phyloP scores from a whole-genome alignment of 208 protist species.

The Borovskyia barvae region DNA sequence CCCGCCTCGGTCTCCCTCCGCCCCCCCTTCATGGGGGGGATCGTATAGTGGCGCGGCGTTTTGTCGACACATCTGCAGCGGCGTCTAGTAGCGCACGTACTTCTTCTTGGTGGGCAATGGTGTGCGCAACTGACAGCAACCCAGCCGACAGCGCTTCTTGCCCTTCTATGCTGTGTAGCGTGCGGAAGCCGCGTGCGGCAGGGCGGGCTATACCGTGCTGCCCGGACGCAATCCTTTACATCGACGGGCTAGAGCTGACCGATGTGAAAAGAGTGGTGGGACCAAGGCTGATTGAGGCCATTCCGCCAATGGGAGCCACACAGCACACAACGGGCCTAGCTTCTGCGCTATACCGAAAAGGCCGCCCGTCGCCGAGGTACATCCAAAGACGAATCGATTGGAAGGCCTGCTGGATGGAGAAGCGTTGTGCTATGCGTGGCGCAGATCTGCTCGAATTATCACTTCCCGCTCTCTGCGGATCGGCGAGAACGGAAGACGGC shows the following conservation, averaged over 20 bases:
- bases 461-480: conserved; percentile 2
- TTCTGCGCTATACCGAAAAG: not conserved
- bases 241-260: conserved; percentile 54
- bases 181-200: too few relatives aligned
- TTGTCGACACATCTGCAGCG: not conserved
- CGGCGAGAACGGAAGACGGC: not conserved
- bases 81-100: not conserved
- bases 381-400: conserved; percentile 11
- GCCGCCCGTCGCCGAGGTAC: conserved; percentile 21
- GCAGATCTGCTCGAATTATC: conserved; percentile 61
- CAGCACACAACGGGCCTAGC: conserved; percentile 2
- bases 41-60: too few relatives aligned
- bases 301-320: conserved; percentile 6
- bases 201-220: conserved; percentile 1
- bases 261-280: conserved; percentile 46
- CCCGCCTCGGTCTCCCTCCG: too few relatives aligned
- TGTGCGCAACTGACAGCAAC: too few relatives aligned
- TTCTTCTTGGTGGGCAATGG: not conserved
- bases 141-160: not conserved
- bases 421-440: conserved; percentile 23
- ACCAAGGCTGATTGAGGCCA: conserved; percentile 31
- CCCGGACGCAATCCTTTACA: conserved; percentile 60
- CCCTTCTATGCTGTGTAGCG: too few relatives aligned
- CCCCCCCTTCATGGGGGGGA: too few relatives aligned
- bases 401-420: conserved; percentile 5